phyloP scores from a whole-genome alignment of 2,329 filamentous ascomycete species.

The Penicillium sp. region DNA sequence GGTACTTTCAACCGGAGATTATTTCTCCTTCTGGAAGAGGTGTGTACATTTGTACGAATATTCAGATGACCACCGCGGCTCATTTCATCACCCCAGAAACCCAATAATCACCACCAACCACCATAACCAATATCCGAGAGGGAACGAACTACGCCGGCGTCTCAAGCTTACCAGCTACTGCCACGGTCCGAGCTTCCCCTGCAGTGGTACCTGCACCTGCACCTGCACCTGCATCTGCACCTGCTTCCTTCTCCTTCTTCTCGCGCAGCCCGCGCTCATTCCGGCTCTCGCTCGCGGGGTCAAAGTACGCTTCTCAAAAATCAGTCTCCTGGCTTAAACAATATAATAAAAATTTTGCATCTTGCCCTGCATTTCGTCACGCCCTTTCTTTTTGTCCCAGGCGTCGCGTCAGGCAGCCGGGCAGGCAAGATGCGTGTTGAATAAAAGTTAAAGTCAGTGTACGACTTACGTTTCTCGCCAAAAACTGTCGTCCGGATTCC shows the following conservation, averaged over 20 bases:
- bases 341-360: neutral
- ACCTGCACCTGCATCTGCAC: no score
- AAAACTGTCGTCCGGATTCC: constrained; percentile 22
- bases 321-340: neutral
- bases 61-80: no score
- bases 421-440: no score
- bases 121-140: no score
- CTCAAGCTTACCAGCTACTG: neutral
- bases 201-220: no score
- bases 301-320: constrained; percentile 1
- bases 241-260: neutral
- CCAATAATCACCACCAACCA: no score
- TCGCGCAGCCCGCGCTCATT: neutral
- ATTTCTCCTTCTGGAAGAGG: no score
- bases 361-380: neutral
- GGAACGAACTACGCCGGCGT: neutral
- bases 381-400: neutral
- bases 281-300: constrained; percentile 5
- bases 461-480: constrained; percentile 19
- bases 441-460: neutral
- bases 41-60: no score
- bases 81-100: no score
- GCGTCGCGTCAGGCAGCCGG: no score
- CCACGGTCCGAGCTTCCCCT: no score
- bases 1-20: neutral